phyloP scores from a whole-genome alignment of 2,329 filamentous ascomycete genomes.

The Aureobasidium subglaciale region DNA sequence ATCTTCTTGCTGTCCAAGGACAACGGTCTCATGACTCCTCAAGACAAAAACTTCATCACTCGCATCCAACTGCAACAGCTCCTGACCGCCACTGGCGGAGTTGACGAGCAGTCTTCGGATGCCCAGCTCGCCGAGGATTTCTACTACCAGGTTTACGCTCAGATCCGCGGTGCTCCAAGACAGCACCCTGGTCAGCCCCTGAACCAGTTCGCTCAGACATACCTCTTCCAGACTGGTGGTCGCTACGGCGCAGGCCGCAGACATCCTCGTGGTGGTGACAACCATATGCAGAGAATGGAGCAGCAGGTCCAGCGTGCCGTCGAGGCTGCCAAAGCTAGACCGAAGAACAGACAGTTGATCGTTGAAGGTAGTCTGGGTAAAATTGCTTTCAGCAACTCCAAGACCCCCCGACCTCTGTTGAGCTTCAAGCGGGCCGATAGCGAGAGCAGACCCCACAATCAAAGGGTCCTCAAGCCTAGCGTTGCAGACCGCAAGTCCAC shows the following conservation, averaged over 20 bases:
- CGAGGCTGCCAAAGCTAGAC: constrained; percentile 92
- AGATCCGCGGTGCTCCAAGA: constrained; percentile 82
- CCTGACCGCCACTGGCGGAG: constrained; percentile 82
- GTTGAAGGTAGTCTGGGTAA: constrained; percentile 95
- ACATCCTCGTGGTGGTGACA: constrained; percentile 78
- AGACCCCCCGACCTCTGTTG: constrained; percentile 88
- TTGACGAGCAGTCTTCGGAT: constrained; percentile 72
- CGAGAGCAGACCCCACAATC: constrained; percentile 50
- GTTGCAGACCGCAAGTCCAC: constrained; percentile 75
- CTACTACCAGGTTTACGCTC: constrained; percentile 95
- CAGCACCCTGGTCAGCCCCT: constrained; percentile 89
- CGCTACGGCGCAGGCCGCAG: constrained; percentile 64
- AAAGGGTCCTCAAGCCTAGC: constrained; percentile 38
- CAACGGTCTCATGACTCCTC: constrained; percentile 96
- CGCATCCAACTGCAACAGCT: constrained; percentile 95
- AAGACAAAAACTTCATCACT: constrained; percentile 99
- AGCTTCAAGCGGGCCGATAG: constrained; percentile 86
- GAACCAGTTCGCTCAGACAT: constrained; percentile 95
- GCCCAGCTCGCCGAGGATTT: constrained; percentile 85
- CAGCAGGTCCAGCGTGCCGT: constrained; percentile 97
- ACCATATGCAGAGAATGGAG: constrained; percentile 98
- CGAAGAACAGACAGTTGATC: constrained; percentile 94
- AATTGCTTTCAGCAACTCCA: constrained; percentile 98
- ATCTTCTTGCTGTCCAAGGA: constrained; percentile 89
- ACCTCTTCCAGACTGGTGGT: constrained; percentile 88